Percentiles rank a stretch among this genome's conserved stretches.
Conservation (phyloP, 78 protist genomes). For the Dictyostelium purpureum region DNA sequence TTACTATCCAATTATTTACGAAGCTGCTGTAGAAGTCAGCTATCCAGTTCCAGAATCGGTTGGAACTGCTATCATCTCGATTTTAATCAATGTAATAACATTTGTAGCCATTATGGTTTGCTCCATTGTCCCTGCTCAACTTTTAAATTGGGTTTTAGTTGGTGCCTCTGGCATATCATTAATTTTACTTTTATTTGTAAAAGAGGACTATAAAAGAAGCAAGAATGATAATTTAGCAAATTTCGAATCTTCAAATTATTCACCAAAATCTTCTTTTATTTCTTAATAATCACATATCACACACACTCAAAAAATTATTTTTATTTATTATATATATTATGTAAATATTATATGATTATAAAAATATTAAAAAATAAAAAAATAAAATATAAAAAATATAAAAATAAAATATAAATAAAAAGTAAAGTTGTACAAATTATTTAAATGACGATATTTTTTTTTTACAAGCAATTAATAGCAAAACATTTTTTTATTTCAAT, state of each 20-base stretch:
- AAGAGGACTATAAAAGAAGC: conserved; percentile 55
- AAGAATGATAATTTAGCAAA: conserved; percentile 32
- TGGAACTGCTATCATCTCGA: conserved; percentile 52
- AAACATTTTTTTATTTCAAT: too few relatives aligned
- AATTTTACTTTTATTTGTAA: conserved; percentile 9
- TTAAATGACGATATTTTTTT: too few relatives aligned
- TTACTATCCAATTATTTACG: conserved; percentile 65
- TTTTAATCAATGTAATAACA: conserved; percentile 39
- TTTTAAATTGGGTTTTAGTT: conserved; percentile 38
- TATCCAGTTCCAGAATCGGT: conserved; percentile 62
- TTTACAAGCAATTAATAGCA: too few relatives aligned
- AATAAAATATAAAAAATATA: too few relatives aligned
- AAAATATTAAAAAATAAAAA: too few relatives aligned
- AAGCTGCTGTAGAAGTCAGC: conserved; percentile 39
- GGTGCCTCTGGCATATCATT: conserved; percentile 22
- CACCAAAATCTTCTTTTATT: not conserved
- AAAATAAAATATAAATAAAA: too few relatives aligned
- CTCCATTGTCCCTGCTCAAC: not conserved
- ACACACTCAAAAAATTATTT: too few relatives aligned
- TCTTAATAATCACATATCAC: too few relatives aligned
- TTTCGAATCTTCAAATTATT: not conserved
- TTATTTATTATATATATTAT: too few relatives aligned
- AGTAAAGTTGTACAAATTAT: too few relatives aligned
- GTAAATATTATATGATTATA: too few relatives aligned
- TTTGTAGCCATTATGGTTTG: conserved; percentile 27